Percentiles rank a stretch among this genome's conserved stretches.
Conservation (phyloP, 1,284 basidiomycete species). For the Hemileia vastatrix region DNA sequence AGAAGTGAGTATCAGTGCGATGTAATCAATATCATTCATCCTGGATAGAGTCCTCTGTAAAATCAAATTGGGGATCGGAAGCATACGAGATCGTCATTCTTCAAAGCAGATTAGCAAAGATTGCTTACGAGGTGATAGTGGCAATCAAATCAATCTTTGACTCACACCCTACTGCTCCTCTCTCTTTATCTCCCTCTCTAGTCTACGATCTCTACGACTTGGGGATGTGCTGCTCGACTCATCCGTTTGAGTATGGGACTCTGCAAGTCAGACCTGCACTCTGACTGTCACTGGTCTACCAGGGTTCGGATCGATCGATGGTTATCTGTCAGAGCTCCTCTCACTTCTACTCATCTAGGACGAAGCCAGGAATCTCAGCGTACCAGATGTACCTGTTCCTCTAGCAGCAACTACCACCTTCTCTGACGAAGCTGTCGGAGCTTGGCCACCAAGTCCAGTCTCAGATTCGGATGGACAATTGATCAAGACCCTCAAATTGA, state of each 20-base stretch:
- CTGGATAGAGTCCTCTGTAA: no score
- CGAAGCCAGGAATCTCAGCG: conserved; percentile 31
- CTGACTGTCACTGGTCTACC: conserved; percentile 37
- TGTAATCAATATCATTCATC: no score
- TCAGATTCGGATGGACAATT: neutral
- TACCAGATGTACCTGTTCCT: conserved; percentile 36
- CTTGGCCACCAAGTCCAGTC: conserved; percentile 25
- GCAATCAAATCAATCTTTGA: no score
- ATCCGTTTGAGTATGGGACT: conserved; percentile 39
- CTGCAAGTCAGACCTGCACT: conserved; percentile 37
- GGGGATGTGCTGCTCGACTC: conserved; percentile 38
- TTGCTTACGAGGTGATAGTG: no score
- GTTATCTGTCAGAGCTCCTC: conserved; percentile 35
- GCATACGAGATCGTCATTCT: no score
- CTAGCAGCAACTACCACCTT: conserved; percentile 35
- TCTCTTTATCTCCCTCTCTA: no score
- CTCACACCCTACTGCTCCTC: no score
- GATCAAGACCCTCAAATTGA: neutral
- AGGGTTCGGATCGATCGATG: conserved; percentile 38
- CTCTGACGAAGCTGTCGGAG: conserved; percentile 24
- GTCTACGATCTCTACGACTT: no score
- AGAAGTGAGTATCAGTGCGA: neutral
- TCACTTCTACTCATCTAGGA: conserved; percentile 36
- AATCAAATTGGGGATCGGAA: no score
- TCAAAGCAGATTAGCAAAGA: no score